Percentiles rank a stretch among this genome's conserved stretches.
Evolutionary conservation across 768 basidiomycete genomes (phyloP).

Genomic region (Arthromyces matolae): DNA sequence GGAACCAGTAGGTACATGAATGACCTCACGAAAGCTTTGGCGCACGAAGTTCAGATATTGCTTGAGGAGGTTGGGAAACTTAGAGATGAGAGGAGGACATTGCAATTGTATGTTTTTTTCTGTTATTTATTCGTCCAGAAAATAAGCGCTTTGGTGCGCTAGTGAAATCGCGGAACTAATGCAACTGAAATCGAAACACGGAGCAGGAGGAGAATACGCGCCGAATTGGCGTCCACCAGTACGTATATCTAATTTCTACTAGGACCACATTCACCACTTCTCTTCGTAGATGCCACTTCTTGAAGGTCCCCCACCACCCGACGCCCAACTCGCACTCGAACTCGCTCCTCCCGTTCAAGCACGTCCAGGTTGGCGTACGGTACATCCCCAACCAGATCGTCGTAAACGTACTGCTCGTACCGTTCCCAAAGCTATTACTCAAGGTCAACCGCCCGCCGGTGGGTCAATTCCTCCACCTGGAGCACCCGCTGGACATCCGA

Average conservation of each 20-base stretch:
- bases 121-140: background rate
- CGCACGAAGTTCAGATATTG: constrained; percentile 73
- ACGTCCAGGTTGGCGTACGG: constrained; percentile 73
- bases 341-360: constrained; percentile 44
- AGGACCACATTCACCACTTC: background rate
- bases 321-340: constrained; percentile 27
- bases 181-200: constrained; percentile 79
- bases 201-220: constrained; percentile 74
- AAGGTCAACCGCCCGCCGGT: no score
- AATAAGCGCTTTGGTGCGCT: background rate
- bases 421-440: no score
- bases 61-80: constrained; percentile 78
- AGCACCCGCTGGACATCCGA: no score
- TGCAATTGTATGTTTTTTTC: constrained; percentile 67
- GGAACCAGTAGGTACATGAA: constrained; percentile 76
- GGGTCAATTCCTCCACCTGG: no score
- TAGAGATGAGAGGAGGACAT: constrained; percentile 65
- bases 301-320: constrained; percentile 25
- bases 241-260: constrained; percentile 10
- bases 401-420: no score
- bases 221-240: constrained; percentile 71
- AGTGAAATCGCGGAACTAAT: constrained; percentile 86
- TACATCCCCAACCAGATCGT: constrained; percentile 62
- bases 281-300: background rate
- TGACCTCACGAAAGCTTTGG: constrained; percentile 81